Evolutionary conservation across 2,329 filamentous ascomycete species (phyloP), one percentile per base, ranked within the genome.

Genomic region (Xylaria sp.): DNA sequence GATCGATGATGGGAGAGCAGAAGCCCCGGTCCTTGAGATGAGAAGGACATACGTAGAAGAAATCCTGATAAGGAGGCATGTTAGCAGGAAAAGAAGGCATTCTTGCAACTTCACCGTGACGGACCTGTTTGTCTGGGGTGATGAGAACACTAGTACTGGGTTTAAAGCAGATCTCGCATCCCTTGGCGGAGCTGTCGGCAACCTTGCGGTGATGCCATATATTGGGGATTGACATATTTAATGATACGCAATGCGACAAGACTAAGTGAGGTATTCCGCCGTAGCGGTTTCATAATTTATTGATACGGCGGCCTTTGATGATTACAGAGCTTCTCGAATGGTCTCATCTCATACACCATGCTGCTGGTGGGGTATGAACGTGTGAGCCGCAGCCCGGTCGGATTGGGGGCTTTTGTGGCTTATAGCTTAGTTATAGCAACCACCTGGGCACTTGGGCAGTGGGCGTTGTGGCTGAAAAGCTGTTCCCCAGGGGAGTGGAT

Each of bases 161-260:
- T 81, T 96, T 97, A 84, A 91, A 97, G 85, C 96, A 98, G 71
- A 98, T 89, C 80, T 93, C 92, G 81, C 96, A 99, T 59, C 93
- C 86, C 81, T 93, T 97, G 13, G 93, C 87, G 1, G 91, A 87
- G n/a, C 89, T 87, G 36, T 97, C 93, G 13, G 94, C 94, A 42
- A 98, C 95, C 74, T 90, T 93, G 59, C 95, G 92, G 72, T 94
- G 92, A 71, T 93, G 89, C 82, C 95, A 98, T 36, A 92, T 81
- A 77, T 98, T 98, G 49, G 88, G 88, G 67, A 95, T 88, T 1
- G 86, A 82, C 83, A 86, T 87, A 33, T 58, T 6, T 26, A 17
- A 20, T 31, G 28, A 51, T 49, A 23, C 20, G 4, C 10, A 11
- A 13, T 13, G 36, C 10, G 17, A 46, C 40, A 33, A 33, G 26